Base-by-base conservation (phyloP, 2,329 filamentous ascomycete genomes). In the Fusarium verticillioides region DNA sequence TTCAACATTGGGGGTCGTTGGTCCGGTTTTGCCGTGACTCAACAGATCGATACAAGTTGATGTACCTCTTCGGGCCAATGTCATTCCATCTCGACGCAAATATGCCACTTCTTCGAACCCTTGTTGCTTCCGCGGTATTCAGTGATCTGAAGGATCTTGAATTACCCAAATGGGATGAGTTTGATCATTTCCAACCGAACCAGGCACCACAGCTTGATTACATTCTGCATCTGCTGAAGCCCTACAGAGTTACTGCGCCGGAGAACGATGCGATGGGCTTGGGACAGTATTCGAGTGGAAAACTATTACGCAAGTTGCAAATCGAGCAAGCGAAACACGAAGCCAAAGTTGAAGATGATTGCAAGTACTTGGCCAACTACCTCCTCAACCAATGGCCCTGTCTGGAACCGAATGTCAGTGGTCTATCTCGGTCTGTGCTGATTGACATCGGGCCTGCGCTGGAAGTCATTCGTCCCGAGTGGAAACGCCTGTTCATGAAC, bases 311-410 rank as follows among this genome's bases (percentile, higher is more conserved):
- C 7, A 78, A 72, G 58, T 23, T 75, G 9, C 73, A 71, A n/a
- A 63, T 68, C 4, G 71, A 75, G 34, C 66, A 63, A 37, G 52
- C 58, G 2, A 76, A 70, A 34, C 73, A 78, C 21, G 73, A 77
- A 42, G 36, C 36, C 5, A 73, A 58, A 32, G 75, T 75, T 7
- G 77, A 77, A n/a, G 68, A 78, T 13, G 75, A 78, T 42, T 76
- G 69, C 39, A 74, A 73, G 26, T 58, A 56, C 19, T 69, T 78
- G 13, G 69, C 68, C 7, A 73, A 75, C 16, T 72, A 78, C 34
- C 65, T 78, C 8, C 43, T 78, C 13, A 46, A 28, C 4, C 77
- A 78, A 50, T 78, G 77, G 77, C 77, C 77, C 19, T 78, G 77
- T 30, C 13, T 76, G 5, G 73, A 78, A 23, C 77, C 77, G 6